Percentiles rank a stretch among this genome's conserved stretches.
Evolutionary conservation across 108 stramenopile genomes (phyloP).

Genomic region (Discostella pseudostelligera): DNA sequence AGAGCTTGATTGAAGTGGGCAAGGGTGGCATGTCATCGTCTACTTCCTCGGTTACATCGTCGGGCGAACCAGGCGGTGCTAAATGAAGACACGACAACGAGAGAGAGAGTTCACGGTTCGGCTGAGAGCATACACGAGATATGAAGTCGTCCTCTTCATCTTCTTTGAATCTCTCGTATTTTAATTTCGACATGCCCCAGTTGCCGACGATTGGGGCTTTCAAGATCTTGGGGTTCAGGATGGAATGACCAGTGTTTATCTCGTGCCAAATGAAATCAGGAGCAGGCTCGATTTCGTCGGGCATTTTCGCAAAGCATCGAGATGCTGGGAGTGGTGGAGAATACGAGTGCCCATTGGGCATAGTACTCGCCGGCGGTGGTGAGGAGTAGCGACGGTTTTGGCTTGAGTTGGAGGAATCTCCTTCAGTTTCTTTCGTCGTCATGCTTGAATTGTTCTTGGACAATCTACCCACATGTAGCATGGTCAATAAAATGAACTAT

Average conservation of each 20-base stretch:
- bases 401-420: slow-evolving; percentile 1
- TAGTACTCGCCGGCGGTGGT: slow-evolving; percentile 4
- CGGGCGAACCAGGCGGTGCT: slow-evolving; percentile 1
- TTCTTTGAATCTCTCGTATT: background rate
- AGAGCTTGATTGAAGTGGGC: slow-evolving; percentile 1
- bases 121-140: background rate
- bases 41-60: background rate
- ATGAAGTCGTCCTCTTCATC: background rate
- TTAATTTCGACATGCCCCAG: background rate
- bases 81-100: background rate
- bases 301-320: background rate
- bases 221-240: slow-evolving; percentile 3
- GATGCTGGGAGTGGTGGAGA: slow-evolving; percentile 13
- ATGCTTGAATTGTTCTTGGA: slow-evolving; percentile 1
- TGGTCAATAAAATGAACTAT: background rate
- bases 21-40: slow-evolving; percentile 5
- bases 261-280: slow-evolving; percentile 2
- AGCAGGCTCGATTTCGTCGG: background rate
- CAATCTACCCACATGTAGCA: background rate
- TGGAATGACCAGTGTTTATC: slow-evolving; percentile 10
- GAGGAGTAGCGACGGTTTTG: slow-evolving; percentile 3
- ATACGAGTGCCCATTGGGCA: background rate
- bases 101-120: background rate
- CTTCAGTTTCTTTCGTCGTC: background rate
- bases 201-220: background rate